phyloP scores from a whole-genome alignment of 73 alveolate species.

The Uronychia setigera region DNA sequence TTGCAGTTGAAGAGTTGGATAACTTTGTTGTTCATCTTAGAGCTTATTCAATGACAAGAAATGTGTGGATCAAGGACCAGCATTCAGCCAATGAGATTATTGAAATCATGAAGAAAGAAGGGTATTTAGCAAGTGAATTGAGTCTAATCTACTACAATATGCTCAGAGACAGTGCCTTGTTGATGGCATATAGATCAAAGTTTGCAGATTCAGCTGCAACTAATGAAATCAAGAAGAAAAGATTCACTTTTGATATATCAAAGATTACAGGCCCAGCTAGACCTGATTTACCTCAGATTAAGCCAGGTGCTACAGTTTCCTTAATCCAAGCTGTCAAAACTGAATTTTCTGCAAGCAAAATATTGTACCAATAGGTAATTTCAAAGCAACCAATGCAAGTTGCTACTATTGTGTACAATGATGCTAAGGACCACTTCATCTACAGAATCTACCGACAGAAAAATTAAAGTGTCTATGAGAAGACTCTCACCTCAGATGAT shows the following conservation, averaged over 20 bases:
- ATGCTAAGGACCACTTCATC: conserved; percentile 51
- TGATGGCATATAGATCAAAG: conserved; percentile 47
- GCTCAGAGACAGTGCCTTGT: conserved; percentile 55
- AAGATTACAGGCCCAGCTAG: conserved; percentile 23
- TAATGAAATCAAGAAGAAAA: conserved; percentile 36
- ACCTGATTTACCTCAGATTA: conserved; percentile 11
- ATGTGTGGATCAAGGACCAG: conserved; percentile 67
- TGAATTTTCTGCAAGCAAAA: conserved; percentile 34
- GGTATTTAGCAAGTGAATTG: conserved; percentile 15
- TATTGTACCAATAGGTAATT: conserved; percentile 34
- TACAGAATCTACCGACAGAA: conserved; percentile 48
- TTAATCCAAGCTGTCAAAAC: not conserved
- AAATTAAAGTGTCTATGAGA: conserved; percentile 42
- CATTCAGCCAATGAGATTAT: conserved; percentile 39
- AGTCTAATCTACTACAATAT: conserved; percentile 48
- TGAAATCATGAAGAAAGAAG: conserved; percentile 21
- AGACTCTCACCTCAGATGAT: conserved; percentile 20
- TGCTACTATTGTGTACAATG: conserved; percentile 56
- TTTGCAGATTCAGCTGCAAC: conserved; percentile 51
- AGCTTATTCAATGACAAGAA: conserved; percentile 60
- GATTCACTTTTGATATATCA: conserved; percentile 38
- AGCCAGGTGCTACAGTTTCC: conserved; percentile 12
- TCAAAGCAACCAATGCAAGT: conserved; percentile 53
- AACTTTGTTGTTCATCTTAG: conserved; percentile 27
- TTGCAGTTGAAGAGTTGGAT: conserved; percentile 17